Conservation (phyloP, 768 basidiomycete species). For the Lactarius tabidus region DNA sequence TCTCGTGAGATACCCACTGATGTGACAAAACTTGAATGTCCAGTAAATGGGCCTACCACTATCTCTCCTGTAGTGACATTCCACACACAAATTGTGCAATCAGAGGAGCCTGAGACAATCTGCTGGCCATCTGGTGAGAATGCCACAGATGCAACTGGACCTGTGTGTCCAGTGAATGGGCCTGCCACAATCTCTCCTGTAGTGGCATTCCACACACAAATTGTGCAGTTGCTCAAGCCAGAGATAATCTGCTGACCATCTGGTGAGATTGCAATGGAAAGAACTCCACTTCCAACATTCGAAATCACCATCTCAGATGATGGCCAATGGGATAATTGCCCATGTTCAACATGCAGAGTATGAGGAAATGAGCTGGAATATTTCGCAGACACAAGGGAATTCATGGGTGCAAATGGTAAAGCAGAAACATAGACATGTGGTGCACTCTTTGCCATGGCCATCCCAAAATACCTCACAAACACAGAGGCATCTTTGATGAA, state of each 20-base stretch:
- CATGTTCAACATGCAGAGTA: neutral
- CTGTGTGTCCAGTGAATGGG: neutral
- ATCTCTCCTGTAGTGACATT: too few relatives aligned
- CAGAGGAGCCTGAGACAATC: too few relatives aligned
- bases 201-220: too few relatives aligned
- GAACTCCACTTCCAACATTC: neutral
- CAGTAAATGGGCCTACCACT: neutral
- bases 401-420: neutral
- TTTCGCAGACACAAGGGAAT: neutral
- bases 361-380: neutral
- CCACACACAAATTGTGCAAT: too few relatives aligned
- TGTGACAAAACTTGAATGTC: neutral
- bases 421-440: neutral
- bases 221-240: too few relatives aligned
- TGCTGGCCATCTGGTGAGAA: too few relatives aligned
- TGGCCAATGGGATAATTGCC: neutral
- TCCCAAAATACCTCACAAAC: neutral
- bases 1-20: neutral
- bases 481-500: neutral
- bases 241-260: too few relatives aligned
- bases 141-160: neutral
- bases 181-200: neutral
- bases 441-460: neutral
- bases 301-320: neutral
- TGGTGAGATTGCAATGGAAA: constrained; percentile 7